A percentile compares a stretch with the other conserved stretches of the same genome.
phyloP scores from a whole-genome alignment of 306 rosid genomes.

The Sophora flavescens region DNA sequence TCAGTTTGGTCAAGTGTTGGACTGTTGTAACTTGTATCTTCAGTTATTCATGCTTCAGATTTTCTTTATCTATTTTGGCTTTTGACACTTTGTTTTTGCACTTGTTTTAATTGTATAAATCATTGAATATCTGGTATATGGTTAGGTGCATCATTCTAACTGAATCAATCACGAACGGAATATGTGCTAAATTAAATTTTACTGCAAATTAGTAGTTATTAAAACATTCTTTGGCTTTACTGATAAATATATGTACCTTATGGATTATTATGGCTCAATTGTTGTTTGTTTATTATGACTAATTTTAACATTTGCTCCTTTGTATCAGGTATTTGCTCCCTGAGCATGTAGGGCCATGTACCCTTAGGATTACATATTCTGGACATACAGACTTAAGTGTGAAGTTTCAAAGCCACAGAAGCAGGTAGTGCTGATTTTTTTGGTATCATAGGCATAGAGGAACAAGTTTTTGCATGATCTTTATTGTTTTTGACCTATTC shows the following conservation, averaged over 20 bases:
- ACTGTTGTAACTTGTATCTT: background rate
- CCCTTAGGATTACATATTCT: conserved; percentile 92
- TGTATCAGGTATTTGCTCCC: conserved; percentile 84
- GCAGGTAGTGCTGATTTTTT: conserved; percentile 71
- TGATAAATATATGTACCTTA: background rate
- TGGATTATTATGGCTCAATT: too few species aligned
- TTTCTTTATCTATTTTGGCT: conserved; percentile 22
- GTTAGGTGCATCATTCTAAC: conserved; percentile 29
- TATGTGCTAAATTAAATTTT: conserved; percentile 9
- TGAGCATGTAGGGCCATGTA: conserved; percentile 86
- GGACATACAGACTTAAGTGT: conserved; percentile 98
- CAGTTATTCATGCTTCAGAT: background rate
- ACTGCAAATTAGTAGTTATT: conserved; percentile 23
- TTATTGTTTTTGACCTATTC: background rate
- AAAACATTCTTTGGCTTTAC: conserved; percentile 13
- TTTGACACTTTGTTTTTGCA: background rate
- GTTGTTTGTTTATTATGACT: too few species aligned
- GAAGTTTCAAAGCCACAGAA: conserved; percentile 96
- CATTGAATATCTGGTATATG: conserved; percentile 21
- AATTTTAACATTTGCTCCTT: background rate
- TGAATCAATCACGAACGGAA: conserved; percentile 21
- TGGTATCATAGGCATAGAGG: conserved; percentile 1
- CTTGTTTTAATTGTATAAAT: background rate
- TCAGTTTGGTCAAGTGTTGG: conserved; percentile 33
- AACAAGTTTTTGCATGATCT: conserved; percentile 13